Percentiles rank a stretch among this genome's conserved stretches.
These are phyloP conservation scores for Dendrocalamus latiflorus DNA, from an alignment of 202 grass and related monocot species.

Conservation along the genomic window DNA sequence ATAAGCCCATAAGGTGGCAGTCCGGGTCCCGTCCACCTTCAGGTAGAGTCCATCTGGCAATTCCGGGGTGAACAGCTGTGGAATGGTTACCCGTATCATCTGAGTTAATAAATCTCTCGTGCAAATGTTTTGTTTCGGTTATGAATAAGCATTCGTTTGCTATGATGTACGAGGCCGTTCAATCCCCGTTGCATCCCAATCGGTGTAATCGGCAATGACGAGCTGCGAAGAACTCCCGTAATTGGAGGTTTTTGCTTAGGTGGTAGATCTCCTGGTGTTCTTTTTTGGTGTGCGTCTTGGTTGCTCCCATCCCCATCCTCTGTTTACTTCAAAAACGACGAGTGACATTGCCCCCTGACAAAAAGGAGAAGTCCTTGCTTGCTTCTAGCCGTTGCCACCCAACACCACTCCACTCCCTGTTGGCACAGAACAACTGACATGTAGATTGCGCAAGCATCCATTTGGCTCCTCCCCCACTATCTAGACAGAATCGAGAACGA, in stretches of 20 bases:
- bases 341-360: neutral
- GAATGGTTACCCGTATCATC: neutral
- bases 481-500: neutral
- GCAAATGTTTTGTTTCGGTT: neutral
- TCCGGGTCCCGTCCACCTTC: neutral
- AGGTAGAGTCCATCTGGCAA: neutral
- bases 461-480: no score
- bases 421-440: no score
- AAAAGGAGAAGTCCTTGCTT: neutral
- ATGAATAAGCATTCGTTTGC: neutral
- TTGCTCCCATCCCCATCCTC: neutral
- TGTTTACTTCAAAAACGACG: constrained; percentile 16
- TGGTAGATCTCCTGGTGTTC: neutral
- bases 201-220: neutral
- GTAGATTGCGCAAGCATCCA: neutral
- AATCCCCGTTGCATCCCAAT: neutral
- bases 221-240: neutral
- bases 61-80: neutral
- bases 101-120: neutral
- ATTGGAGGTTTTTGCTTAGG: neutral
- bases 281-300: neutral
- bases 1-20: constrained; percentile 20
- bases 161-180: neutral
- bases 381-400: constrained; percentile 26
- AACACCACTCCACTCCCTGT: neutral